Evolutionary conservation across 192 early-diverging fungal genomes (phyloP), one percentile per base, ranked within the genome.

Genomic region (Umbelopsis sp.): DNA sequence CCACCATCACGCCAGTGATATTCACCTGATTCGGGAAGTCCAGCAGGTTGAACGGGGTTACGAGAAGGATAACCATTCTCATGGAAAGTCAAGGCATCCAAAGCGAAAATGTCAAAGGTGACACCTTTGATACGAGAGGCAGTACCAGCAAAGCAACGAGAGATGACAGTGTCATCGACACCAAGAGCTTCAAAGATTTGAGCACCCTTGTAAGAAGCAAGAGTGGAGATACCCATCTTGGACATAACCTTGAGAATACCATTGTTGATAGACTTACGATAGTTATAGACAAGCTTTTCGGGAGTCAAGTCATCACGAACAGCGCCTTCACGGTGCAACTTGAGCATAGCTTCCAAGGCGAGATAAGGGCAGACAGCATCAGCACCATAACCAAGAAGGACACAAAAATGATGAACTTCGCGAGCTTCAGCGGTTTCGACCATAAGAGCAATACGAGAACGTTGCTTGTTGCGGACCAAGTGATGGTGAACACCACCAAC

Each of bases 221-320:
- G 83, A 21, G 97, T 98, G 12, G 96, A 97, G 68, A 99, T 97
- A 69, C 97, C 97, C 97, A 99, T 99, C 88, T 99, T 99, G 75
- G 96, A 97, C 96, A 98, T 99, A 66, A 99, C 96, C 83, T 99
- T 99, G 51, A 91, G 85, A 77, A 98, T 94, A 78, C 97, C 97
- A 80, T 99, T 94, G 76, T 96, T 93, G 32, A 90, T 83, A 2
- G 93, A 95, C 77, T 92, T 89, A 70, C 91, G 88, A 84, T 88
- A 99, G 85, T 95, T 96, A 78, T 82, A 82, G 56, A 94, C 79
- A 22, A 96, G 82, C 77, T 92, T 80, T 10, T 90, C 89, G 5
- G 86, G 84, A 17, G 90, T 76, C 32, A 92, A 71, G 8, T 88
- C 85, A 17, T 83, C 77, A 49, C 89, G 81, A 2, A 96, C 81